Evolutionary conservation across 1,284 basidiomycete genomes (phyloP).

Genomic region (Ustilago cynodontis): DNA sequence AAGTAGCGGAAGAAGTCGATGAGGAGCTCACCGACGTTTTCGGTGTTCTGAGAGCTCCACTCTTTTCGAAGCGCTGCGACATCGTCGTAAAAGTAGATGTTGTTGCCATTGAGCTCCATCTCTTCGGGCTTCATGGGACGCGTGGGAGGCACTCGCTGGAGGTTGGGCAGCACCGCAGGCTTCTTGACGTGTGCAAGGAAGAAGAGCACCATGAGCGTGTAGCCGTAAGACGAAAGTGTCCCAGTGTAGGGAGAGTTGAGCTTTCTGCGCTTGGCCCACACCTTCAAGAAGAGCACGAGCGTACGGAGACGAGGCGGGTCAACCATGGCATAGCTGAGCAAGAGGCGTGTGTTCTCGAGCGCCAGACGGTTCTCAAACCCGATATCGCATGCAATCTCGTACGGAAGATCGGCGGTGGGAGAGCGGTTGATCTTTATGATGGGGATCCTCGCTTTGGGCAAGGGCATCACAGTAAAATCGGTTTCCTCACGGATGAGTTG

Average conservation of each 20-base stretch:
- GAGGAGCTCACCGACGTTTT: constrained; percentile 93
- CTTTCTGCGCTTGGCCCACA: constrained; percentile 98
- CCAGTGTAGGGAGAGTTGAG: constrained; percentile 98
- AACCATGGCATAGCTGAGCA: constrained; percentile 97
- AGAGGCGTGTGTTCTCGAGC: constrained; percentile 92
- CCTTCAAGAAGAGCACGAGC: constrained; percentile 96
- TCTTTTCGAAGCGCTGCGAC: constrained; percentile 88
- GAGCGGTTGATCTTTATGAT: constrained; percentile 95
- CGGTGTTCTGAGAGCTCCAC: constrained; percentile 93
- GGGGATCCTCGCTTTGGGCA: constrained; percentile 96
- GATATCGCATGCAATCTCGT: constrained; percentile 90
- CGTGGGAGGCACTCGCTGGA: constrained; percentile 70
- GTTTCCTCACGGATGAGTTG: constrained; percentile 95
- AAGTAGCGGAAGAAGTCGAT: constrained; percentile 99
- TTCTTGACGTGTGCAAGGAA: constrained; percentile 94
- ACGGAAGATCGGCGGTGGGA: constrained; percentile 82
- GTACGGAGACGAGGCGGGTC: constrained; percentile 93
- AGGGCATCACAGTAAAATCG: constrained; percentile 94
- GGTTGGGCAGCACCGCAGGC: constrained; percentile 68
- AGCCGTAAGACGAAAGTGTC: constrained; percentile 96
- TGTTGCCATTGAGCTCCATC: constrained; percentile 76
- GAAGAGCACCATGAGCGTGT: constrained; percentile 96
- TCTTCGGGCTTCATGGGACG: constrained; percentile 75
- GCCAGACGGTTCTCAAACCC: constrained; percentile 97
- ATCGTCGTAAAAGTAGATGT: constrained; percentile 91